Evolutionary conservation across 2,329 filamentous ascomycete genomes (phyloP).

Genomic region (Scedosporium minutisporum): DNA sequence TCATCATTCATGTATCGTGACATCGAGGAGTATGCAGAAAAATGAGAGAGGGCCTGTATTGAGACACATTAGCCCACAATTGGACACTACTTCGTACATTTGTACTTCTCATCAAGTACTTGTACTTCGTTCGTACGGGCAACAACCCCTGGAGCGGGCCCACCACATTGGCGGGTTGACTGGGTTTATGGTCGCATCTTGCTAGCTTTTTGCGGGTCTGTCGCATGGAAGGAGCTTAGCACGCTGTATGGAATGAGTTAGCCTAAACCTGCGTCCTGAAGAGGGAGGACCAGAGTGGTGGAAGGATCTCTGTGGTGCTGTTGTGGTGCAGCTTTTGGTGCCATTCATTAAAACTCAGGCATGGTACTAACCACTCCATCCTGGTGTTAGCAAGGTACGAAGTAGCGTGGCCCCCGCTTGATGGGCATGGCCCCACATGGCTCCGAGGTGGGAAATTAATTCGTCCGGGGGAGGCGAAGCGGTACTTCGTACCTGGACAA

Average conservation of each 20-base stretch:
- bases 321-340: neutral
- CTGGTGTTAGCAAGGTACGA: neutral
- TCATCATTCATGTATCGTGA: neutral
- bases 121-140: too few relatives aligned
- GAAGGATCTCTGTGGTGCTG: neutral
- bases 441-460: neutral
- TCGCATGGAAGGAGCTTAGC: neutral
- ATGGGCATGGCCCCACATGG: neutral
- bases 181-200: neutral
- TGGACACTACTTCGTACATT: too few relatives aligned
- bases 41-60: neutral
- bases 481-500: neutral
- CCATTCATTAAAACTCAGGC: neutral
- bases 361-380: neutral
- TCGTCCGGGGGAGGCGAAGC: neutral
- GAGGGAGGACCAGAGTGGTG: neutral
- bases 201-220: neutral
- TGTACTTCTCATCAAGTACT: too few relatives aligned
- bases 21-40: neutral
- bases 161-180: neutral
- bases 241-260: neutral
- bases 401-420: neutral
- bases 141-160: neutral
- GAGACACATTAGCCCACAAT: neutral
- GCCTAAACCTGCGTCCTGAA: neutral